Percentiles rank a stretch among this genome's conserved stretches.
Conservation (phyloP, 2,329 filamentous ascomycete genomes). For the Apiospora rasikravindrae region DNA sequence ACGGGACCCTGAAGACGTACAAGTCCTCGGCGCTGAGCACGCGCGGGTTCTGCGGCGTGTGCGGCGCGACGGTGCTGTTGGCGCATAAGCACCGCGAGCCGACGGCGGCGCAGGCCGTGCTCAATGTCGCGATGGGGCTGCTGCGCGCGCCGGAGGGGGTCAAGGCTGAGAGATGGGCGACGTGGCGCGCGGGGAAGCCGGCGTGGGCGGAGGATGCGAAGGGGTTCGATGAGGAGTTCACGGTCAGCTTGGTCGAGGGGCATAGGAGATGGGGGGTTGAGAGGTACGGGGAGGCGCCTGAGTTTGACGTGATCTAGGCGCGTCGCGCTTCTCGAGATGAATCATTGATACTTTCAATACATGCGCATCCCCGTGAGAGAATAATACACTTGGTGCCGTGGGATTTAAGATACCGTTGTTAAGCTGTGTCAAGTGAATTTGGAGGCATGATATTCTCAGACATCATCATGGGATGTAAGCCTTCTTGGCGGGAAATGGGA, state of each 20-base stretch:
- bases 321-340: background rate
- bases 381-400: background rate
- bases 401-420: background rate
- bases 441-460: too few species aligned
- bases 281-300: background rate
- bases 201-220: slow-evolving; percentile 39
- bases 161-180: slow-evolving; percentile 52
- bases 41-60: slow-evolving; percentile 52
- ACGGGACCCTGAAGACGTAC: slow-evolving; percentile 40
- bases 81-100: slow-evolving; percentile 33
- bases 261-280: background rate
- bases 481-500: too few species aligned
- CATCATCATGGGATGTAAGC: too few species aligned
- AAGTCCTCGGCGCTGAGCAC: slow-evolving; percentile 44
- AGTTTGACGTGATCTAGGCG: background rate
- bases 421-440: background rate
- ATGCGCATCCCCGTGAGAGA: too few species aligned
- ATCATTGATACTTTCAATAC: background rate
- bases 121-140: slow-evolving; percentile 50
- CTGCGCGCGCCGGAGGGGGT: slow-evolving; percentile 50
- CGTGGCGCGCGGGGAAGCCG: slow-evolving; percentile 47
- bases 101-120: slow-evolving; percentile 36
- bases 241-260: slow-evolving; percentile 34
- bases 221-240: slow-evolving; percentile 32
- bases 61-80: slow-evolving; percentile 52